Base-by-base conservation (phyloP, 345 rosid species). In the Gynandropsis gynandra region DNA sequence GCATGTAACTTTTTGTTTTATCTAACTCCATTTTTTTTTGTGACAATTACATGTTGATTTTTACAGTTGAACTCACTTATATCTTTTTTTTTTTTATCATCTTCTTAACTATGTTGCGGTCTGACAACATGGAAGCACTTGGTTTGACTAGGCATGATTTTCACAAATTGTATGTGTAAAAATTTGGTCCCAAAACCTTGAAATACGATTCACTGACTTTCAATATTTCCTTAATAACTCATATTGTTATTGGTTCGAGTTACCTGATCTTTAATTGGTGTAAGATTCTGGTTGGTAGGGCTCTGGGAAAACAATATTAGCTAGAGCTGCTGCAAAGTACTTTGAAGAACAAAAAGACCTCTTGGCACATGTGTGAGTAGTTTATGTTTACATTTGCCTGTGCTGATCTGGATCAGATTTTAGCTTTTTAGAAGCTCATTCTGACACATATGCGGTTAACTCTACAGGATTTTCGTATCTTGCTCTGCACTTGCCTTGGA, bases 231-330 rank as follows among this genome's bases (percentile, higher is more conserved):
- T 58, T 52, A 43, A 33, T n/a, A 29, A 7, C 36, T 18, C 6
- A 21, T 40, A 16, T 52, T 10, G 50, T 40, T 66, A 13, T 33
- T 53, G 52, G 43, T 54, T 47, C 16, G 16, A 49, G 35, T 27
- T 8, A 21, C 44, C 39, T 52, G 38, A 35, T 65, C 47, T 50
- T 53, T 46, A 52, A 52, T 46, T 53, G 14, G 7, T 52, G 32
- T 43, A 35, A 35, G 47, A 44, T 65, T 56, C 57, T 57, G 65
- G 70, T 53, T 65, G 17, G 50, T 68, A 90, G 98, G 98, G 98
- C 62, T 90, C 95, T 69, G 98, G 98, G 63, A 90, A 90, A 75
- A 82, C 95, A 47, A 57, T 82, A 72, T 72, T 90, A 41, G 80
- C 89, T 36, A 79, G 76, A 72, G 85, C 85, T 61, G 82, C 76